Percentiles rank a stretch among this genome's conserved stretches.
Evolutionary conservation across 352 stramenopile genomes (phyloP).

Genomic region (Phytopythium cucurbitacearum): DNA sequence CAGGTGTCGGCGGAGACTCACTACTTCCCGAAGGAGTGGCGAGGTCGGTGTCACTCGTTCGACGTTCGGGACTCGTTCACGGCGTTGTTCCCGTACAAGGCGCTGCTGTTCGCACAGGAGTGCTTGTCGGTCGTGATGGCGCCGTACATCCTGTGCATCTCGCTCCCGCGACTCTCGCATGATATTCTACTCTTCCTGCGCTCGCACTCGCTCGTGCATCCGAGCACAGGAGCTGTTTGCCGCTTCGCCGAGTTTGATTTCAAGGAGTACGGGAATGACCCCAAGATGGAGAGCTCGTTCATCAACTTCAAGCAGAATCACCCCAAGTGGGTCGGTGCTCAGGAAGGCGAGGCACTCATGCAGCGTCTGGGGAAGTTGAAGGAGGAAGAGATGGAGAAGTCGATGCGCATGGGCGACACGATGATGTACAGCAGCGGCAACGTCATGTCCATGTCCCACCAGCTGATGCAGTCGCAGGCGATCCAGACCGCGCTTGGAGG

Average conservation of each 20-base stretch:
- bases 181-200: conserved; percentile 94
- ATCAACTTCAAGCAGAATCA: conserved; percentile 95
- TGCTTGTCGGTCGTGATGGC: conserved; percentile 92
- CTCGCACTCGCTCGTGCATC: conserved; percentile 89
- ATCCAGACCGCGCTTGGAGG: conserved; percentile 74
- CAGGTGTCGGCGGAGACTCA: conserved; percentile 92
- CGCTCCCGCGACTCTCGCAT: conserved; percentile 86
- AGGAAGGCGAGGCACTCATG: conserved; percentile 73
- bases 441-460: conserved; percentile 75
- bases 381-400: conserved; percentile 85
- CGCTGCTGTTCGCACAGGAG: conserved; percentile 91
- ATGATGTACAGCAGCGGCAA: conserved; percentile 68
- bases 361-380: conserved; percentile 64
- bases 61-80: conserved; percentile 87
- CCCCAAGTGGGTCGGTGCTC: conserved; percentile 73
- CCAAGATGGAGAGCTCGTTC: conserved; percentile 97
- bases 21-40: conserved; percentile 95
- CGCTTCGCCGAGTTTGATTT: conserved; percentile 97
- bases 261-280: conserved; percentile 89
- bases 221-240: conserved; percentile 93
- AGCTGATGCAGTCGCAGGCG: conserved; percentile 84
- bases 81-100: conserved; percentile 93
- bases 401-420: conserved; percentile 77
- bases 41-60: conserved; percentile 78
- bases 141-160: conserved; percentile 96